These are phyloP conservation scores for Dactylellina drechsleri DNA, from an alignment of 2,329 filamentous ascomycete species.

Conservation along the genomic window DNA sequence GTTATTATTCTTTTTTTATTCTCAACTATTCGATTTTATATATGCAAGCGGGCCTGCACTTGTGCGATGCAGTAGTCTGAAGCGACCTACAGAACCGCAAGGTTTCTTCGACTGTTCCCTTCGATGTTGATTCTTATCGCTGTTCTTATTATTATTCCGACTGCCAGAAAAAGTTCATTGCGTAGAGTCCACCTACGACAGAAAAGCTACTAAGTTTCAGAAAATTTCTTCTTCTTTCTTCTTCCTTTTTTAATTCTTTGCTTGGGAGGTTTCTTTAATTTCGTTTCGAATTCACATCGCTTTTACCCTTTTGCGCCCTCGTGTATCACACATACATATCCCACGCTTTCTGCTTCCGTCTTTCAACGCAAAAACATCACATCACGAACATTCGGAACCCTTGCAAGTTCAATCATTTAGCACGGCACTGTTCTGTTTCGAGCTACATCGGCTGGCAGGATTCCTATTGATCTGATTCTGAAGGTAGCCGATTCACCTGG, in stretches of 20 bases:
- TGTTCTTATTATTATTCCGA: slow-evolving; percentile 30
- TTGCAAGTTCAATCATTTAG: slow-evolving; percentile 23
- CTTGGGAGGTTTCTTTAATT: slow-evolving; percentile 49
- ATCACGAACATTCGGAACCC: slow-evolving; percentile 18
- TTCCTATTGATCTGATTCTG: slow-evolving; percentile 18
- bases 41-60: slow-evolving; percentile 55
- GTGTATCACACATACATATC: slow-evolving; percentile 12
- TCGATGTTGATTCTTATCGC: slow-evolving; percentile 12
- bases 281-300: neutral
- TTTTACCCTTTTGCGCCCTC: neutral
- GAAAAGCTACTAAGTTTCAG: neutral
- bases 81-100: slow-evolving; percentile 51
- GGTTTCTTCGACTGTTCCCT: slow-evolving; percentile 27
- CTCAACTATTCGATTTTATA: slow-evolving; percentile 37
- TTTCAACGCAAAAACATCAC: slow-evolving; percentile 42
- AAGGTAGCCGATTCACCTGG: slow-evolving; percentile 43
- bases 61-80: slow-evolving; percentile 53
- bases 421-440: slow-evolving; percentile 3
- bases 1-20: slow-evolving; percentile 29
- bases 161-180: slow-evolving; percentile 20
- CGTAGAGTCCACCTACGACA: slow-evolving; percentile 26
- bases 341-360: slow-evolving; percentile 32
- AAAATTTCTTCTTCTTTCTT: slow-evolving; percentile 3
- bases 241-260: slow-evolving; percentile 2
- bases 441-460: neutral